Base-by-base conservation (phyloP, 306 rosid genomes). In the Gastrolobium villosum region DNA sequence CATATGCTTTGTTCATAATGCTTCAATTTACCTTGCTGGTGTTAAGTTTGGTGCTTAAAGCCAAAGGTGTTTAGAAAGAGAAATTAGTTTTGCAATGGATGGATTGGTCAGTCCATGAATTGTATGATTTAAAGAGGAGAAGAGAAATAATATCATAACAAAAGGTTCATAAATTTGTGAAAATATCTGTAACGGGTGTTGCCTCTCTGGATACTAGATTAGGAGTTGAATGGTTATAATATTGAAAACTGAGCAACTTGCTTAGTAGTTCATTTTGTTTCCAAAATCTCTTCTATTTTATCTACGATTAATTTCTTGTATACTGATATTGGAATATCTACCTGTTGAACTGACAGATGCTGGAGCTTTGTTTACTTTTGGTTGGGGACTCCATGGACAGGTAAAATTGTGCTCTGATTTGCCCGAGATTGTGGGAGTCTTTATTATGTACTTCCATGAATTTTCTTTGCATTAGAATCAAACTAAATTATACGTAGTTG, bases 341-440 rank as follows among this genome's bases (percentile, higher is more conserved):
- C 7, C 44, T 10, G 72, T 65, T 77, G 56, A 49, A 52, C 35
- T 82, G 53, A 30, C 87, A 92, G 97, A 92, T 84, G 92, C 94
- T 65, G 97, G 97, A 79, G 96, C 94, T 7, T 75, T 92, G 79
- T 92, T 92, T 57, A 82, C 92, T 45, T 92, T 90, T 34, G 97
- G 96, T 60, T 92, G 97, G 97, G 96, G 97, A 72, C 83, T 90
- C 20, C 89, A 92, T 57, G 97, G 97, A 86, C 97, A 92, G 94
- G 97, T 92, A 88, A 28, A 66, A 11, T 66, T 65, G 26, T 20
- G 26, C 26, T 20, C 53, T 37, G 34, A 30, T 11, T 49, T 59
- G 10, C 67, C 49, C 10, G 50, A 50, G 44, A 61, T 34, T 68
- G 65, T 7, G 30, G 3, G 32, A 36, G 64, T 6, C 49, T 67